A percentile compares a stretch with the other conserved stretches of the same genome.
These are phyloP conservation scores for Zizania latifolia DNA, from an alignment of 176 grass and related monocot species.

Conservation along the genomic window DNA sequence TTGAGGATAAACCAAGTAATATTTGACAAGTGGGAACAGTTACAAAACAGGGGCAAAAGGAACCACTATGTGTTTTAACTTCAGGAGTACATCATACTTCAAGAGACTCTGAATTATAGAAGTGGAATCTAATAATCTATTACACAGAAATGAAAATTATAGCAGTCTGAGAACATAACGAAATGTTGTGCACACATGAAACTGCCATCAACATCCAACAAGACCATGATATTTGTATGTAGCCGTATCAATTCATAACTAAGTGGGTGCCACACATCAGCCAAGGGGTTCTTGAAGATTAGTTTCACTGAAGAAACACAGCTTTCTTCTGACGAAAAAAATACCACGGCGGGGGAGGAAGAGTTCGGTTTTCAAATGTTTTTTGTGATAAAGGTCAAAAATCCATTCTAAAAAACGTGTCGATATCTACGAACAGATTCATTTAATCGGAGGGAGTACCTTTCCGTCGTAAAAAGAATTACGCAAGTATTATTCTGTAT, in stretches of 20 bases:
- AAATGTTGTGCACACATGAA: neutral
- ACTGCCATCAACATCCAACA: neutral
- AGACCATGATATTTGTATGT: neutral
- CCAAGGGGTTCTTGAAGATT: neutral
- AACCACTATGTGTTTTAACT: neutral
- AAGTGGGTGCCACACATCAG: neutral
- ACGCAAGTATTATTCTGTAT: too few relatives aligned
- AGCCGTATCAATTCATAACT: neutral
- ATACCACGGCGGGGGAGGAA: too few relatives aligned
- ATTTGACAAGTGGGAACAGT: neutral
- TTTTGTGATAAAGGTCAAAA: too few relatives aligned
- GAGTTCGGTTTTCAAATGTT: too few relatives aligned
- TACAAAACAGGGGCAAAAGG: neutral
- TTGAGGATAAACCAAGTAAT: neutral
- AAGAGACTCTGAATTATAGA: conserved; percentile 84
- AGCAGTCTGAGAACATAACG: conserved; percentile 3
- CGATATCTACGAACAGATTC: too few relatives aligned
- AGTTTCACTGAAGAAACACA: neutral
- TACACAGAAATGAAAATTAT: conserved; percentile 14
- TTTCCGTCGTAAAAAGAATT: too few relatives aligned
- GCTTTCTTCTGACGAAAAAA: too few relatives aligned
- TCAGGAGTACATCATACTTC: conserved; percentile 41
- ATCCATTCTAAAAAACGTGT: too few relatives aligned
- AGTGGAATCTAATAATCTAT: conserved; percentile 88
- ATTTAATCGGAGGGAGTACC: too few relatives aligned